Base-by-base conservation (phyloP, 352 stramenopile species). In the Phytophthora pinifolia region DNA sequence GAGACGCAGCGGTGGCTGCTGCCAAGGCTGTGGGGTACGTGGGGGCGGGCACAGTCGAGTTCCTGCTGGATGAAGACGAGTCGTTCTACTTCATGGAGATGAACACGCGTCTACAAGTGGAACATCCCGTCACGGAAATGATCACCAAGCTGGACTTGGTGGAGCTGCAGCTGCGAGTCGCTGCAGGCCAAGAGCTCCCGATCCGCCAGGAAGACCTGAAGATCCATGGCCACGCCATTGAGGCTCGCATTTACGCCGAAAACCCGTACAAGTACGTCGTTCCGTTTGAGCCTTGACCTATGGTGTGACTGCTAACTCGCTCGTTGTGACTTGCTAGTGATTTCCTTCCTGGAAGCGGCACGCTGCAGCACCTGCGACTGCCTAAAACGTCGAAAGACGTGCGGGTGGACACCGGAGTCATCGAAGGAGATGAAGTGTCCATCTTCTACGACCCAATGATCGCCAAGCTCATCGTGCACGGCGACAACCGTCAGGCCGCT, bases 61-160 rank as follows among this genome's bases (percentile, higher is more conserved):
- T 98, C 61, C 74, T 98, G 18, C 54, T 96, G 38, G 92, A 98
- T 65, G 75, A 92, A 32, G 77, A 92, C 57, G 83, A 94, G 51
- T 86, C 79, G 20, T 98, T 98, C 56, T 98, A 97, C 62, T 98
- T 98, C 54, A 96, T 98, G 86, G 93, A 98, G 63, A 98, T 98
- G 90, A 98, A 98, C 81, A 98, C 92, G 31, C 89, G 92, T 18
- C 70, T 98, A n/a, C 92, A 98, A 71, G 92, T 98, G 13, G 88
- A 98, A 61, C 91, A 98, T 57, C 88, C 87, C 1, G 88, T 98
- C 33, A 97, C 91, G 5, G 90, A 98, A 72, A 79, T 96, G 47
- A 92, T 98, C 64, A 97, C 86, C 0, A 65, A 84, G 39, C 79
- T 88, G 54, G 87, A 96, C 55, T 58, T 96, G 20, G 94, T 98